Evolutionary conservation across 2,329 filamentous ascomycete species (phyloP).

Genomic region (Pestalotiopsis sp.): DNA sequence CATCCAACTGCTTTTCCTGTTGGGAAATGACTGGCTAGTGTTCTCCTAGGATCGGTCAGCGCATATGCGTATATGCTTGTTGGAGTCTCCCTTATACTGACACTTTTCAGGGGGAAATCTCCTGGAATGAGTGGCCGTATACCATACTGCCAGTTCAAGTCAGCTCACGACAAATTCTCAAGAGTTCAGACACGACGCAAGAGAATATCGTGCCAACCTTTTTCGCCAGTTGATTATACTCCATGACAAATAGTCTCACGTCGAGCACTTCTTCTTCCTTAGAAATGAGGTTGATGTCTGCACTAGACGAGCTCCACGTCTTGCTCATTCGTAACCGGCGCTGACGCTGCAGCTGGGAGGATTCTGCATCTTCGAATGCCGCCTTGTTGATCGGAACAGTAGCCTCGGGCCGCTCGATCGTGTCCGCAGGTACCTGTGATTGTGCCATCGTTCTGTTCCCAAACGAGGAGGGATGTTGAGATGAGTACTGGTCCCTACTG

Average conservation of each 20-base stretch:
- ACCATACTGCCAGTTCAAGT: conserved; percentile 47
- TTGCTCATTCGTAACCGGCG: conserved; percentile 43
- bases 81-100: conserved; percentile 15
- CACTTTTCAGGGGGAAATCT: conserved; percentile 24
- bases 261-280: conserved; percentile 53
- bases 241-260: conserved; percentile 49
- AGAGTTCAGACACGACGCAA: not conserved
- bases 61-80: too few relatives aligned
- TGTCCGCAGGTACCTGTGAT: conserved; percentile 10
- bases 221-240: conserved; percentile 63
- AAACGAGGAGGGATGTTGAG: conserved; percentile 13
- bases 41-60: not conserved
- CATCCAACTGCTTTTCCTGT: conserved; percentile 38
- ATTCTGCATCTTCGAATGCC: conserved; percentile 12
- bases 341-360: conserved; percentile 17
- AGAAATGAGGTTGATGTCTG: conserved; percentile 46
- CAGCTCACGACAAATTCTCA: not conserved
- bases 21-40: conserved; percentile 16
- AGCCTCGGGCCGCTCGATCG: conserved; percentile 19
- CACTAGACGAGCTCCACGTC: conserved; percentile 61
- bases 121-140: conserved; percentile 38
- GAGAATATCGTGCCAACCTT: conserved; percentile 42
- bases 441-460: conserved; percentile 9
- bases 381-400: conserved; percentile 12
- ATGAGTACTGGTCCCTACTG: conserved; percentile 16